These are phyloP conservation scores for Talaromyces islandicus DNA, from an alignment of 2,329 filamentous ascomycete species.

Conservation along the genomic window DNA sequence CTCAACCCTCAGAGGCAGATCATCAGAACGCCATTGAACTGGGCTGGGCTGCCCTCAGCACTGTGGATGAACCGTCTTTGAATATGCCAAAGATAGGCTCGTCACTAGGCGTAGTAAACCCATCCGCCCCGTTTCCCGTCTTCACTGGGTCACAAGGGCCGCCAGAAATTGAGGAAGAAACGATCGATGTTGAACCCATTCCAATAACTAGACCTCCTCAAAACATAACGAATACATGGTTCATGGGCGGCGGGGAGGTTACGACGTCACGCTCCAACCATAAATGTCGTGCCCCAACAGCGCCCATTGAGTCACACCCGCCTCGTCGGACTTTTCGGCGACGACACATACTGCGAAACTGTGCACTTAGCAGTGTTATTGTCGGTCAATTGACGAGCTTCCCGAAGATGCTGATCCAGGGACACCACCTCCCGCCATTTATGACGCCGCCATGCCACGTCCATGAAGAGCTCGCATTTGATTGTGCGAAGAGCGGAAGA, in stretches of 20 bases:
- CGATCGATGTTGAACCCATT: background rate
- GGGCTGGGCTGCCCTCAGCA: background rate
- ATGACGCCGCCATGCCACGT: constrained; percentile 6
- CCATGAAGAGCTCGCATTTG: constrained; percentile 2
- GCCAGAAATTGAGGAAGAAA: background rate
- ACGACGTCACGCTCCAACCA: background rate
- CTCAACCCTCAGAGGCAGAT: background rate
- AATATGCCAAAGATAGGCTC: background rate
- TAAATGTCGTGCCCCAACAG: background rate
- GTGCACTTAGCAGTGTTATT: constrained; percentile 3
- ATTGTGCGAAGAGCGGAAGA: constrained; percentile 2
- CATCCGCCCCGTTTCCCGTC: background rate
- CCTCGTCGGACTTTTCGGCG: background rate
- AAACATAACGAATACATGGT: background rate
- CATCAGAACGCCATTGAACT: background rate
- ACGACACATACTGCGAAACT: constrained; percentile 2
- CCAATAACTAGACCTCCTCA: background rate
- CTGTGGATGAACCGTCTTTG: background rate
- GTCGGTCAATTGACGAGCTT: constrained; percentile 4
- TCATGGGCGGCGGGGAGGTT: background rate
- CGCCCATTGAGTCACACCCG: background rate
- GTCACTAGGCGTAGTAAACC: background rate
- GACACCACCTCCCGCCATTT: constrained; percentile 6
- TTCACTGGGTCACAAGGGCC: background rate
- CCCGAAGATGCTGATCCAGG: constrained; percentile 10